Evolutionary conservation across 805 yeast species (phyloP), one percentile per base, ranked within the genome.

Genomic region (Pichia insulana): DNA sequence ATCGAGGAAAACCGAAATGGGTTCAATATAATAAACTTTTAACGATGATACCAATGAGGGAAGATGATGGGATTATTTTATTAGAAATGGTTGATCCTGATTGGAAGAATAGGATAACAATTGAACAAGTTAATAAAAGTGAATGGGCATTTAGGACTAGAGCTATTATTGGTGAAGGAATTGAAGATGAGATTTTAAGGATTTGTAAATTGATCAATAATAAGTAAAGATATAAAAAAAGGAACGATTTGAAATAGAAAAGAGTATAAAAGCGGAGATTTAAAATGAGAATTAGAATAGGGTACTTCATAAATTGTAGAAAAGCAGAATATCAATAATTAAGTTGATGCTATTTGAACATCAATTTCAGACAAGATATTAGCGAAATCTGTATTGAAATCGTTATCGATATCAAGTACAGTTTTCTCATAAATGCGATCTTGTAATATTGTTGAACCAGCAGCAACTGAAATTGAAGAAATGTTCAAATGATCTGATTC

Each of bases 131-230:
- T 4, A 44, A 46, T 26, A 48, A 51, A 39, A 41, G 49, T 18
- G 61, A 55, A 31, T 64, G 68, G 68, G 45, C 61, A 46, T 50
- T 61, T n/a, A 57, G 59, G 38, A 50, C 52, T 1, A 42, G 52
- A 32, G 40, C 58, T 20, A 20, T 43, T 27, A 42, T 42, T 28
- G 53, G 54, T 26, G 30, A 45, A 28, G 30, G 38, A 9, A 50
- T 49, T 16, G 54, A 48, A 22, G 22, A 28, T 27, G 43, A n/a
- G 40, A 33, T 18, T 7, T 28, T 28, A 28, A 11, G 31, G 13
- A 28, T 28, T 12, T 19, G 3, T 10, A 19, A 34, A 20, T 19
- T 34, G 36, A 22, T 22, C 8, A n/a, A n/a, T n/a, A n/a, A n/a
- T n/a, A n/a, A n/a, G n/a, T n/a, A n/a, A n/a, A n/a, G n/a, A n/a